phyloP scores from a whole-genome alignment of 768 basidiomycete genomes.

The Suillus plorans region DNA sequence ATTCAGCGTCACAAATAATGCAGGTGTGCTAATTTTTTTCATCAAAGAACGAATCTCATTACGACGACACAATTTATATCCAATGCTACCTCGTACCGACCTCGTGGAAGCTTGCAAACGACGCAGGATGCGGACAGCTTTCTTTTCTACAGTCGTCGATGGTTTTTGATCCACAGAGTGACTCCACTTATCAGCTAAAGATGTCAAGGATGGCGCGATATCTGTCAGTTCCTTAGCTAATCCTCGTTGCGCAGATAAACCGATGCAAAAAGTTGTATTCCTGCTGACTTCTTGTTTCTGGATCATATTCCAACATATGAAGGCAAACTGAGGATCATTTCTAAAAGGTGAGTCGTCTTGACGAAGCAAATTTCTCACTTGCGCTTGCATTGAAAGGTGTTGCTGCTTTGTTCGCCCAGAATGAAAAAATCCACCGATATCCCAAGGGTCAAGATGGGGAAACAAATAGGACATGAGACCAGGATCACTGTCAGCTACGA shows the following conservation, averaged over 20 bases:
- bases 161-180: background rate
- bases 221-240: background rate
- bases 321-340: background rate
- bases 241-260: background rate
- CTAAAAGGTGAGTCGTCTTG: slow-evolving; percentile 1
- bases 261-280: slow-evolving; percentile 5
- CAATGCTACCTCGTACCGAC: no score
- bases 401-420: background rate
- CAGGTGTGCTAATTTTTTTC: background rate
- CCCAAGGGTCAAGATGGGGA: slow-evolving; percentile 11
- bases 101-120: no score
- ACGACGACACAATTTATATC: background rate
- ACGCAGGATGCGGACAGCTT: no score
- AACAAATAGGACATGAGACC: slow-evolving; percentile 9
- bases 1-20: background rate
- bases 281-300: slow-evolving; percentile 13
- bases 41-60: background rate
- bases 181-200: background rate
- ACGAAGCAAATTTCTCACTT: background rate
- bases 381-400: background rate
- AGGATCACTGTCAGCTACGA: background rate
- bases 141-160: background rate
- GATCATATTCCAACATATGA: slow-evolving; percentile 7
- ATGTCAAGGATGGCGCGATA: background rate
- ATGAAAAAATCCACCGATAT: slow-evolving; percentile 6